These are phyloP conservation scores for Zygoascus biomembranicola DNA, from an alignment of 805 yeast genomes.

Conservation along the genomic window DNA sequence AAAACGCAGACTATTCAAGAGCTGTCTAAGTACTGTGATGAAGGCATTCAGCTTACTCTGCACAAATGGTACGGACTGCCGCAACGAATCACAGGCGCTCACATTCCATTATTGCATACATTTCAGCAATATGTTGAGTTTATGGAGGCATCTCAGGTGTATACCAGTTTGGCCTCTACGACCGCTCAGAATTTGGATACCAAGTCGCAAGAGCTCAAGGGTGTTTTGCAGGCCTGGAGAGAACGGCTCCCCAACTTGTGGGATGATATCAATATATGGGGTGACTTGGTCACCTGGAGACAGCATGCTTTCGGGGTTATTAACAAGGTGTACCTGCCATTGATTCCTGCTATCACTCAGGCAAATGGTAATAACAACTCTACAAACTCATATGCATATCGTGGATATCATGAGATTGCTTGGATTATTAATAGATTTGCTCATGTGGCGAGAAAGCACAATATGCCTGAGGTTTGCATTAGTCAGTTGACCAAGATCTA, in stretches of 20 bases:
- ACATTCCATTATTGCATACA: slow-evolving; percentile 79
- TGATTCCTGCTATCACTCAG: slow-evolving; percentile 78
- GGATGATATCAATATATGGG: slow-evolving; percentile 98
- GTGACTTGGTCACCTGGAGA: slow-evolving; percentile 96
- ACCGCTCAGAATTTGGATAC: slow-evolving; percentile 87
- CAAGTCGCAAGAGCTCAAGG: slow-evolving; percentile 87
- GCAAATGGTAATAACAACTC: slow-evolving; percentile 36
- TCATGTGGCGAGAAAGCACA: slow-evolving; percentile 94
- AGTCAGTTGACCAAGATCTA: slow-evolving; percentile 88
- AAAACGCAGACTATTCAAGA: slow-evolving; percentile 81
- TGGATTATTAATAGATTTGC: slow-evolving; percentile 98
- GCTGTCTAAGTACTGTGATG: slow-evolving; percentile 81
- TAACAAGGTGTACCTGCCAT: slow-evolving; percentile 87
- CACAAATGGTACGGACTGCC: slow-evolving; percentile 93
- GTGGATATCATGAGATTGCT: slow-evolving; percentile 98
- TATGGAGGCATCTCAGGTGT: slow-evolving; percentile 94
- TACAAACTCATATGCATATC: slow-evolving; percentile 84
- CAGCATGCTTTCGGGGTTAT: slow-evolving; percentile 97
- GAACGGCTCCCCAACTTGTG: slow-evolving; percentile 92
- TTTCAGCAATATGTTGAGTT: slow-evolving; percentile 97
- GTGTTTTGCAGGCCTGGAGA: slow-evolving; percentile 95
- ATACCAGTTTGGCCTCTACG: slow-evolving; percentile 77
- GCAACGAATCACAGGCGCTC: slow-evolving; percentile 60
- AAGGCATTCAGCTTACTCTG: slow-evolving; percentile 87
- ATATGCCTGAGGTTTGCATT: slow-evolving; percentile 94